Conservation (phyloP, 768 basidiomycete species). For the Suillus hirtellus region DNA sequence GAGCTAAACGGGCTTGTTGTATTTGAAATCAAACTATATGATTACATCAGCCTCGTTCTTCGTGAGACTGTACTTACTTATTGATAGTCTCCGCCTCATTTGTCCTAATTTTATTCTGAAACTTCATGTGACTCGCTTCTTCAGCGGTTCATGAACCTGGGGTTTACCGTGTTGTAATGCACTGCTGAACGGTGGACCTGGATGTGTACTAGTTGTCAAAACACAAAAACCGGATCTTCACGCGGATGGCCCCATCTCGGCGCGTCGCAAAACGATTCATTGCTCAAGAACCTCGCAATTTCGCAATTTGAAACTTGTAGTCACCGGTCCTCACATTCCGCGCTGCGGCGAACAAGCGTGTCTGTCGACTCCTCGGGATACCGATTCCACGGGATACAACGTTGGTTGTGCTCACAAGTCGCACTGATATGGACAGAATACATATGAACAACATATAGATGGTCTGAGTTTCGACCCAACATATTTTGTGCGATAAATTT, state of each 20-base stretch:
- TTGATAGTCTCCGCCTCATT: background rate
- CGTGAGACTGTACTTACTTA: too few relatives aligned
- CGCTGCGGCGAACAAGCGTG: background rate
- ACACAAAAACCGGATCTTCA: background rate
- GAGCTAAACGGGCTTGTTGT: slow-evolving; percentile 48
- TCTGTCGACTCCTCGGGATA: background rate
- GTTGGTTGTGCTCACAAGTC: background rate
- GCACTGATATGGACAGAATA: background rate
- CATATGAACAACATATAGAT: background rate
- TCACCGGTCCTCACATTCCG: background rate
- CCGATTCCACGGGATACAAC: background rate
- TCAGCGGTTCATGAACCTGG: background rate
- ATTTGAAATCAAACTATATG: accelerated
- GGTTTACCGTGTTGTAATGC: background rate
- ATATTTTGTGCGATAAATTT: background rate
- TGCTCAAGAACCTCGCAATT: background rate
- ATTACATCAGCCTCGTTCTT: background rate
- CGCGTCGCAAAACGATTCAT: background rate
- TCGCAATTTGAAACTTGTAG: background rate
- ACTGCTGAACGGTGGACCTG: background rate
- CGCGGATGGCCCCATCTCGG: background rate
- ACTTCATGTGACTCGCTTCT: background rate
- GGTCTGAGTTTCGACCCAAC: background rate
- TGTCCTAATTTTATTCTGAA: background rate
- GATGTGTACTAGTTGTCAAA: background rate